These are phyloP conservation scores for Aspergillus persii DNA, from an alignment of 2,329 filamentous ascomycete species.

Conservation along the genomic window DNA sequence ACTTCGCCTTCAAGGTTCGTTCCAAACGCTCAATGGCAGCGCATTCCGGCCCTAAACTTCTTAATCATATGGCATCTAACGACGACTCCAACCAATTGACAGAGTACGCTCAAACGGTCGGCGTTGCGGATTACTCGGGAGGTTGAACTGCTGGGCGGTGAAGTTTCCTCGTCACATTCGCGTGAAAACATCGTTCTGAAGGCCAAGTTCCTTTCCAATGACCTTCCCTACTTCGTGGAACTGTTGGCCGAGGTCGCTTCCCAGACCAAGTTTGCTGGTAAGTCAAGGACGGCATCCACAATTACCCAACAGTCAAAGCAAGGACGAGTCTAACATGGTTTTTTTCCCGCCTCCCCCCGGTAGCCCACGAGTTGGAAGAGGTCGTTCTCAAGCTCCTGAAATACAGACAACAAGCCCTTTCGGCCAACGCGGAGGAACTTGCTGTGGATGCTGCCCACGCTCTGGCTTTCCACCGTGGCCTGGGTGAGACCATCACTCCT, in stretches of 20 bases:
- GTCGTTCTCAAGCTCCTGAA: slow-evolving; percentile 76
- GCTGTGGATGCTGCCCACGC: slow-evolving; percentile 84
- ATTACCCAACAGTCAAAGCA: neutral
- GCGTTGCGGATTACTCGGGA: slow-evolving; percentile 92
- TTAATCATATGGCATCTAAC: slow-evolving; percentile 12
- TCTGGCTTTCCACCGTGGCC: slow-evolving; percentile 88
- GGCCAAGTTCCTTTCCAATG: slow-evolving; percentile 91
- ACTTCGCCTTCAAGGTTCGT: slow-evolving; percentile 94
- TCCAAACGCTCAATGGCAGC: slow-evolving; percentile 20
- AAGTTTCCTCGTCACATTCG: slow-evolving; percentile 83
- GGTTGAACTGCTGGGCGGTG: slow-evolving; percentile 88
- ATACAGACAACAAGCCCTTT: slow-evolving; percentile 71
- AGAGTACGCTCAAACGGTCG: slow-evolving; percentile 79
- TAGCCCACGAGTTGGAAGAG: slow-evolving; percentile 88
- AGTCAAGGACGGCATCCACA: slow-evolving; percentile 21
- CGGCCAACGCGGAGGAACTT: slow-evolving; percentile 62
- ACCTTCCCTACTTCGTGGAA: slow-evolving; percentile 97
- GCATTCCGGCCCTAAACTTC: neutral
- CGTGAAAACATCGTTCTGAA: slow-evolving; percentile 90
- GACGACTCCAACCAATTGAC: slow-evolving; percentile 44
- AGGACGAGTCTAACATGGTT: slow-evolving; percentile 1
- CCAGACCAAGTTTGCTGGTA: slow-evolving; percentile 78
- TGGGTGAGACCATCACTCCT: slow-evolving; percentile 75
- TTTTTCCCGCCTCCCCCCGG: slow-evolving; percentile 6
- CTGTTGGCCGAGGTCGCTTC: slow-evolving; percentile 88